Evolutionary conservation across 208 protist species (phyloP), one percentile per base, ranked within the genome.

Genomic region (Phytomonas sp.): DNA sequence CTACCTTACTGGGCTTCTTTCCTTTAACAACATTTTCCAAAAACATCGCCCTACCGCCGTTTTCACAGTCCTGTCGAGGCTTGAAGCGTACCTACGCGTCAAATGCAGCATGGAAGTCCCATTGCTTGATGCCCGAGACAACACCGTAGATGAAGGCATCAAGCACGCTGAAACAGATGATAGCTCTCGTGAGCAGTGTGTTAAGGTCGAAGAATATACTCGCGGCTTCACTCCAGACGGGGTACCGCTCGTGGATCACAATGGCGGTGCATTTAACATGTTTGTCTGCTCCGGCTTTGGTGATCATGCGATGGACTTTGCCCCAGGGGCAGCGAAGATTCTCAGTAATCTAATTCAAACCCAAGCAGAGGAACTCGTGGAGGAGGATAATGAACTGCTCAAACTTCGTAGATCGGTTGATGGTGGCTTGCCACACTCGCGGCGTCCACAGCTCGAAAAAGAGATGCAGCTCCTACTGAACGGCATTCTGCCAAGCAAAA

Each of bases 211-310:
- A 36, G 67, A 78, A 70, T 95, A 95, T 59, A 75, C 83, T 29
- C 81, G 87, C 11, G 79, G 80, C 62, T 93, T 90, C 72, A 93
- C 87, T 7, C 87, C 91, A 1, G 91, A 96, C 66, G 91, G 91
- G 17, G 78, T 91, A 6, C 91, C 91, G 6, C 72, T 96, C 23
- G 74, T 94, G 30, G 72, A 88, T 51, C 78, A 86, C 73, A 84
- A 77, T 62, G 91, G 91, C 7, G 81, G 80, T 4, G 62, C 84
- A 37, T 92, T 89, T 77, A 96, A 96, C 75, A 82, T 75, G 31
- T 96, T 93, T 71, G 86, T 94, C 15, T 96, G 91, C 75, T 70
- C 81, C 63, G 91, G 86, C 32, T 94, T 96, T 71, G 91, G 91
- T 30, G 88, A 96, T 75, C 86, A 93, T 70, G 84, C 80, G 9